Conservation (phyloP, 768 basidiomycete species). For the Hirschioporus abietinus region DNA sequence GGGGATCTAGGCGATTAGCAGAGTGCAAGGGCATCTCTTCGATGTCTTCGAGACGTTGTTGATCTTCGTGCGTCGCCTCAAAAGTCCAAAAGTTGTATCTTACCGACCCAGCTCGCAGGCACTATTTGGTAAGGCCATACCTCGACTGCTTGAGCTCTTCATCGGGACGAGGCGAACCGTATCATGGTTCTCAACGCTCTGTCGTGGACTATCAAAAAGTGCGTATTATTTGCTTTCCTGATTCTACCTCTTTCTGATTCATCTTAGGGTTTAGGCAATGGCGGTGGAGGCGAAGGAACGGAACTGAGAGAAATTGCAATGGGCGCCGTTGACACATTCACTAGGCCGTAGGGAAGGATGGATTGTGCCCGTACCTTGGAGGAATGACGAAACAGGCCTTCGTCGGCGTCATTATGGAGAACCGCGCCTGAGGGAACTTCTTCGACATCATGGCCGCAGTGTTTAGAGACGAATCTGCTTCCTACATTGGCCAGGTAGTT, state of each 20-base stretch:
- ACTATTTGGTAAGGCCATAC: slow-evolving; percentile 83
- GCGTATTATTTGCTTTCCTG: slow-evolving; percentile 22
- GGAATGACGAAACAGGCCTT: slow-evolving; percentile 95
- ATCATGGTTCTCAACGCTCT: slow-evolving; percentile 89
- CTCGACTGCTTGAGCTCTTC: slow-evolving; percentile 84
- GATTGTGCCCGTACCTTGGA: slow-evolving; percentile 93
- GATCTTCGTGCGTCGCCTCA: slow-evolving; percentile 60
- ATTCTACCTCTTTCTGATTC: slow-evolving; percentile 2
- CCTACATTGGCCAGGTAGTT: slow-evolving; percentile 80
- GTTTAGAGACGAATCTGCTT: slow-evolving; percentile 89
- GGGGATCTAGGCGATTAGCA: slow-evolving; percentile 87
- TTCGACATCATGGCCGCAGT: slow-evolving; percentile 98
- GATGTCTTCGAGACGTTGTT: slow-evolving; percentile 95
- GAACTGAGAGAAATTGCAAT: slow-evolving; percentile 96
- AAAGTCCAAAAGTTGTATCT: slow-evolving; percentile 5
- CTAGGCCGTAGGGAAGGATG: slow-evolving; percentile 91
- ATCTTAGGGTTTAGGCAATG: slow-evolving; percentile 57
- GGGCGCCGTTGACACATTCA: slow-evolving; percentile 96
- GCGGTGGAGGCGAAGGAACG: slow-evolving; percentile 86
- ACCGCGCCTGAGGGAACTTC: slow-evolving; percentile 86
- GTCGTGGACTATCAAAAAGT: slow-evolving; percentile 97
- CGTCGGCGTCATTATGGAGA: slow-evolving; percentile 81
- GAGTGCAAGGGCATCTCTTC: slow-evolving; percentile 81
- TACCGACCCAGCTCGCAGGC: slow-evolving; percentile 47
- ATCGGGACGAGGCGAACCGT: slow-evolving; percentile 77